Percentiles rank a stretch among this genome's conserved stretches.
These are phyloP conservation scores for Adansonia digitata DNA, from an alignment of 345 rosid species.

Conservation along the genomic window DNA sequence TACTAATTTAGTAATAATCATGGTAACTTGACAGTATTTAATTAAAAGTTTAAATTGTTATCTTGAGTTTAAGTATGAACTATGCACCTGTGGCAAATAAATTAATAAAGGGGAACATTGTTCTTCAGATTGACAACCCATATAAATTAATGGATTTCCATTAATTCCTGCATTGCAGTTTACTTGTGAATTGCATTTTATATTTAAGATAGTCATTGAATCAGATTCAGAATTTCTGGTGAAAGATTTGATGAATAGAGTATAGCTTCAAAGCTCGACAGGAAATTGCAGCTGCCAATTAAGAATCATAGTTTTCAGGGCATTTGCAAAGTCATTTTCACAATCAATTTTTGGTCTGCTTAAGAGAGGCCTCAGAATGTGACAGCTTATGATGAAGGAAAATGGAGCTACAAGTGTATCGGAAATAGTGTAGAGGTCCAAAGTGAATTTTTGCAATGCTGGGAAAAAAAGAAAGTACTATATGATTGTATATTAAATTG, in stretches of 20 bases:
- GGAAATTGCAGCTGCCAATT: neutral
- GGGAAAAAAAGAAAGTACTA: too few species aligned
- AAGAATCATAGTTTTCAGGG: neutral
- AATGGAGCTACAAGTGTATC: neutral
- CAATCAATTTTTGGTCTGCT: neutral
- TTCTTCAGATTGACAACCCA: too few species aligned
- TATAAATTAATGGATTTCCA: neutral
- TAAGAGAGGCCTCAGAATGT: neutral
- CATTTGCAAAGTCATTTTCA: neutral
- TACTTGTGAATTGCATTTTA: neutral
- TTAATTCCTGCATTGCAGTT: neutral
- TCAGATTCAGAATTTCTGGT: slow-evolving; percentile 2
- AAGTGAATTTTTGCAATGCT: too few species aligned
- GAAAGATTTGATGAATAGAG: neutral
- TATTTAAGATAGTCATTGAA: neutral
- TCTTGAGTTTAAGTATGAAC: too few species aligned
- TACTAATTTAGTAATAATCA: neutral
- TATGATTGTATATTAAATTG: too few species aligned
- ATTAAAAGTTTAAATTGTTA: neutral
- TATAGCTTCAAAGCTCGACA: neutral
- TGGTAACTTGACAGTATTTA: neutral
- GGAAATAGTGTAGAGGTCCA: neutral
- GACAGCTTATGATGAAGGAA: neutral
- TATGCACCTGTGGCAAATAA: neutral
- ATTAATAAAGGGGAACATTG: too few species aligned